phyloP scores from a whole-genome alignment of 495 filamentous ascomycete genomes.

The Astrothelium macrocarpum region DNA sequence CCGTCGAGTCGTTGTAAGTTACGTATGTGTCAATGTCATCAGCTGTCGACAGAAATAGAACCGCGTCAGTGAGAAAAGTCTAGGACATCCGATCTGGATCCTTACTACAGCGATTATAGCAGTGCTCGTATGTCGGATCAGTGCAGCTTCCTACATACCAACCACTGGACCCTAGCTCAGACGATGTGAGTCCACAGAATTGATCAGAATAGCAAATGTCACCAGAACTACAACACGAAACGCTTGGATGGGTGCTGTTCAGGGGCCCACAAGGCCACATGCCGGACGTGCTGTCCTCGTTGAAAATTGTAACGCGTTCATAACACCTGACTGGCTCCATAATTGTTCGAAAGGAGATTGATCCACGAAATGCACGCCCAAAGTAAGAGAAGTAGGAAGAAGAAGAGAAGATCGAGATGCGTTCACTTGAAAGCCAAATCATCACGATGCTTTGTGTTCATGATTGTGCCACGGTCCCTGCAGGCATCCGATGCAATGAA shows the following conservation, averaged over 20 bases:
- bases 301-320: not conserved
- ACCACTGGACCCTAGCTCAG: not conserved
- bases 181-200: not conserved
- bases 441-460: no score
- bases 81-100: not conserved
- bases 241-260: not conserved
- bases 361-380: no score
- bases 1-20: not conserved
- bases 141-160: slow-evolving; percentile 3
- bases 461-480: no score
- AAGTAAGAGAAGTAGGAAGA: not conserved
- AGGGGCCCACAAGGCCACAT: slow-evolving; percentile 1
- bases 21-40: not conserved
- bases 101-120: not conserved
- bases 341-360: not conserved
- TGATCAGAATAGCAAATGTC: not conserved
- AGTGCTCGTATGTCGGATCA: not conserved
- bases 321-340: not conserved
- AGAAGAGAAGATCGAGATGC: no score
- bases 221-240: not conserved
- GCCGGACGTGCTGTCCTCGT: not conserved
- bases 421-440: no score
- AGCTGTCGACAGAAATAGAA: not conserved
- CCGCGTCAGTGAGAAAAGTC: not conserved
- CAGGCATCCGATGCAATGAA: no score